Base-by-base conservation (phyloP, 139 green algal species). In the Picochlorum costavermella region DNA sequence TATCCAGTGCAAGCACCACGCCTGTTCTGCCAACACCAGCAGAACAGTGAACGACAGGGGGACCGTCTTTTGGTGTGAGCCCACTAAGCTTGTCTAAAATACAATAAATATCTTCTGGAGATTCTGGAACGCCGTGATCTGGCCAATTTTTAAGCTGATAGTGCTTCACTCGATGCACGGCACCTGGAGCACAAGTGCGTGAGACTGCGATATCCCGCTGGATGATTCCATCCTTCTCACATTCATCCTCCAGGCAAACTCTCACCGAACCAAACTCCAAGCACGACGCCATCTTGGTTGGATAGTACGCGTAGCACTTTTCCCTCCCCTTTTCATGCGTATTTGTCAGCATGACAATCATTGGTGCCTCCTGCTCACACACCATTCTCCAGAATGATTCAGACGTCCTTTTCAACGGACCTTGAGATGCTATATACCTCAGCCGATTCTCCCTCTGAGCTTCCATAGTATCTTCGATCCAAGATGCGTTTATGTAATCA, bases 11-110 rank as follows among this genome's bases (percentile, higher is more conserved):
- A 43, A 79, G 84, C 60, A 96, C 93, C 1, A 87, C 85, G 37
- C 90, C 90, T 4, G 89, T 91, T 6, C 88, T 69, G 6, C 88
- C 88, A 40, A 96, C 92, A 65, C 90, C 90, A 4, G 90, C 90
- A 23, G 71, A 77, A 71, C 82, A 88, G 65, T 88, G 82, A 48
- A 88, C 71, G 11, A 86, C 56, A 14, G 87, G 68, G 2, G 80
- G 76, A 9, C 58, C 62, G 16, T 29, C 20, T 13, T 69, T 48
- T 9, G 33, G 8, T 16, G 56, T 45, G 3, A 25, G 50, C 9
- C 16, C 20, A 20, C 56, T 40, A 58, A 89, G 60, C 29, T 67
- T 44, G 10, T 46, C 58, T 20, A 74, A 75, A 3, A 90, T 60
- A 0, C 25, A 26, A 6, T 81, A 69, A 59, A 90, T 66, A 20